Conservation (phyloP, 441 rosid genomes). For the Gossypium gossypioides region DNA sequence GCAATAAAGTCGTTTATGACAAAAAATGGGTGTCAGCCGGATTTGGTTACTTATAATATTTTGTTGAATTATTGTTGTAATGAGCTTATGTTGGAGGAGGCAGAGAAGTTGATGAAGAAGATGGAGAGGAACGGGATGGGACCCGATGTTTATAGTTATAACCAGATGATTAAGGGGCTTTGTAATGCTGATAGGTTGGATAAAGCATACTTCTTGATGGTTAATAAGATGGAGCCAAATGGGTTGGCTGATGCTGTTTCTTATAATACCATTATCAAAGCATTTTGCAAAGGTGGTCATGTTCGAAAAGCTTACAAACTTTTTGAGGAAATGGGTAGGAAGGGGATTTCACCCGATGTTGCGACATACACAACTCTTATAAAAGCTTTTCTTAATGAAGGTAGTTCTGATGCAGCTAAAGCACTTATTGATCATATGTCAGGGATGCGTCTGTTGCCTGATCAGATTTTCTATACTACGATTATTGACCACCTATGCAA, state of each 20-base stretch:
- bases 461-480: conserved; percentile 63
- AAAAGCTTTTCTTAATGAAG: conserved; percentile 55
- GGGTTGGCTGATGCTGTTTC: conserved; percentile 71
- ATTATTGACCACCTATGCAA: conserved; percentile 70
- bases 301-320: conserved; percentile 48
- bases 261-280: conserved; percentile 62
- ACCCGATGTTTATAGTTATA: conserved; percentile 74
- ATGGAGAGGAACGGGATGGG: conserved; percentile 67
- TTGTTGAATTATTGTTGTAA: conserved; percentile 67
- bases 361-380: conserved; percentile 70
- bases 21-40: conserved; percentile 54
- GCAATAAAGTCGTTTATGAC: conserved; percentile 61
- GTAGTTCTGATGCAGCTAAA: conserved; percentile 47
- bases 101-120: conserved; percentile 45
- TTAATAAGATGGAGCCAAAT: conserved; percentile 54
- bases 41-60: conserved; percentile 72
- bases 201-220: conserved; percentile 48
- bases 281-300: conserved; percentile 41
- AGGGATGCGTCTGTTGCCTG: conserved; percentile 46
- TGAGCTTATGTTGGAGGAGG: conserved; percentile 51
- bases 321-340: conserved; percentile 58
- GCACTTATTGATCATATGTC: conserved; percentile 64
- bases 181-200: conserved; percentile 49
- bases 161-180: conserved; percentile 62
- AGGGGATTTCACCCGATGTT: conserved; percentile 56